Evolutionary conservation across 2,329 filamentous ascomycete genomes (phyloP), one percentile per base, ranked within the genome.

Genomic region (Hymenoscyphus salicellus): DNA sequence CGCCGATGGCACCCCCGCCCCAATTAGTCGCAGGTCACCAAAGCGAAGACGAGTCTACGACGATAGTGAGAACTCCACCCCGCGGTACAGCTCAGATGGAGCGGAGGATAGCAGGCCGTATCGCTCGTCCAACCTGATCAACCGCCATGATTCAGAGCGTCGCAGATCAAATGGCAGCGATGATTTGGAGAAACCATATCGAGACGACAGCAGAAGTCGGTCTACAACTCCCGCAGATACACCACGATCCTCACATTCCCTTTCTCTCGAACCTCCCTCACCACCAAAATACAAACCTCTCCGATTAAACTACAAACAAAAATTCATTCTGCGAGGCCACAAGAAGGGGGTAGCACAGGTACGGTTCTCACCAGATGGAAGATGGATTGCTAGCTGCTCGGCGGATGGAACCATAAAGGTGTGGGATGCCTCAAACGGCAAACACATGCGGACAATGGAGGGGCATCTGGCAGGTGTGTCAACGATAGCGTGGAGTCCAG

Each of bases 401-500:
- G 92, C 94, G 23, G 95, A 99, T 78, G 90, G 87, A 62, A 95
- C 92, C 7, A 86, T 97, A 74, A 96, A 95, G 77, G 88, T 98
- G 65, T 99, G 95, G 93, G 87, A 93, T 75, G 88, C 91, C 0
- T 77, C 78, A 0, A 93, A 90, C 0, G 94, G 93, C 58, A 84
- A 83, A 63, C 88, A 95, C 66, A 86, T 94, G 75, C 91, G 97
- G 73, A 97, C 92, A 0, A 86, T 99, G 28, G 91, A 97, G 73
- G 95, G 93, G 6, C 95, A 99, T 79, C 85, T 97, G 75, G 93
- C 94, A 0, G 95, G 95, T 66, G 87, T 99, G 20, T 96, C 91
- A 36, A 94, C 93, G 46, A 84, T 99, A 58, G 89, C 93, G n/a
- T 99, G 95, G 95, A 89, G 89, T 65, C 93, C 94, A 0, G 93